These are phyloP conservation scores for Skeletonema potamos DNA, from an alignment of 108 stramenopile species.

Conservation along the genomic window DNA sequence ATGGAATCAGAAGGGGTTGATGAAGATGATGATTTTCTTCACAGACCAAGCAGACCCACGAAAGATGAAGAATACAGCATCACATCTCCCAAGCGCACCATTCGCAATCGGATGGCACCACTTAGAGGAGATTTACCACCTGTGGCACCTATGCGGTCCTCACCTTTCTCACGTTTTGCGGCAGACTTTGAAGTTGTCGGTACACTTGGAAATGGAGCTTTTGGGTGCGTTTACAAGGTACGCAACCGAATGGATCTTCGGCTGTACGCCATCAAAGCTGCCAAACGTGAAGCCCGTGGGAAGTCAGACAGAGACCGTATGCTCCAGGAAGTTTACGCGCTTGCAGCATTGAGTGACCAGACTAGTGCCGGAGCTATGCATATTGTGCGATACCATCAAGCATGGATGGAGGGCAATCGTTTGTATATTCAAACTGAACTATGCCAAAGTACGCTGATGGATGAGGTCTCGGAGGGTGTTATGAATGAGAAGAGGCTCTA, in stretches of 20 bases:
- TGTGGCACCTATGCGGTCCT: constrained; percentile 4
- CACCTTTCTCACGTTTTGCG: constrained; percentile 57
- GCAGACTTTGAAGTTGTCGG: constrained; percentile 79
- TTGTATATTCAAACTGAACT: constrained; percentile 88
- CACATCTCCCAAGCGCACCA: constrained; percentile 5
- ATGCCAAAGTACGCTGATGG: constrained; percentile 61
- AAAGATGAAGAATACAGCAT: constrained; percentile 3
- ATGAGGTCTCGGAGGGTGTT: constrained; percentile 48
- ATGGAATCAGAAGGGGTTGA: neutral
- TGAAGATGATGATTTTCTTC: constrained; percentile 17
- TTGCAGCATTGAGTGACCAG: constrained; percentile 82
- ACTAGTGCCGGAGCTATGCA: constrained; percentile 79
- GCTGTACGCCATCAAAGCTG: constrained; percentile 84
- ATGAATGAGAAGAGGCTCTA: constrained; percentile 54
- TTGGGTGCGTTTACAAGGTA: constrained; percentile 81
- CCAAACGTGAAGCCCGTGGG: constrained; percentile 67
- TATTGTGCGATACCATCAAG: constrained; percentile 90
- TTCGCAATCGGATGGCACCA: neutral
- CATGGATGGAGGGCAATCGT: constrained; percentile 87
- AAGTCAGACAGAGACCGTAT: constrained; percentile 68
- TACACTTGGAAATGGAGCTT: constrained; percentile 77
- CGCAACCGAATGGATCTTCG: constrained; percentile 75
- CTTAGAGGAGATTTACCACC: neutral
- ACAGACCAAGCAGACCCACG: constrained; percentile 6
- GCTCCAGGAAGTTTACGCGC: constrained; percentile 86